These are phyloP conservation scores for Zygoascus meyerae DNA, from an alignment of 1,139 yeast species.

Conservation along the genomic window DNA sequence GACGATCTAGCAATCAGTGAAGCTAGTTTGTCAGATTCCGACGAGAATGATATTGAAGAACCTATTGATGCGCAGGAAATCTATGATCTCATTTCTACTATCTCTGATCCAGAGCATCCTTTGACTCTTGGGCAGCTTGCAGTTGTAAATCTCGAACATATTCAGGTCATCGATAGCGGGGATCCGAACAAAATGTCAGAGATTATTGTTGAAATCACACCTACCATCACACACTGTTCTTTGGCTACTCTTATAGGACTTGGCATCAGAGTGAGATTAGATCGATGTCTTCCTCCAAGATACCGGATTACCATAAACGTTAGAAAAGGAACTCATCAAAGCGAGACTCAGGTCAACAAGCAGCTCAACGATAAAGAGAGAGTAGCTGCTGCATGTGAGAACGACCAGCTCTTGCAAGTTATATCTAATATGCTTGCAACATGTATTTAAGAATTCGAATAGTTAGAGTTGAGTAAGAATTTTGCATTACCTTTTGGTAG, in stretches of 20 bases:
- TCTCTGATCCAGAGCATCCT: constrained; percentile 98
- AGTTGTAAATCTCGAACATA: constrained; percentile 82
- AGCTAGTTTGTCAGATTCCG: constrained; percentile 13
- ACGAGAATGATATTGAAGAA: constrained; percentile 40
- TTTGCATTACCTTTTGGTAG: neutral
- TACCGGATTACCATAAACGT: constrained; percentile 74
- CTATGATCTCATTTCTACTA: constrained; percentile 71
- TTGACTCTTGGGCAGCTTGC: constrained; percentile 90
- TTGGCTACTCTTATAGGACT: constrained; percentile 93
- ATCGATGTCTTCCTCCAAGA: constrained; percentile 80
- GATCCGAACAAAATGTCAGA: constrained; percentile 56
- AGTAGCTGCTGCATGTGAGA: constrained; percentile 98
- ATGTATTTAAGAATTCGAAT: constrained; percentile 38
- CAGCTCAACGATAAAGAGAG: constrained; percentile 96
- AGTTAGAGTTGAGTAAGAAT: neutral
- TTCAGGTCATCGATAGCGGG: constrained; percentile 56
- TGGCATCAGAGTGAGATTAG: constrained; percentile 88
- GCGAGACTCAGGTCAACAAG: constrained; percentile 91
- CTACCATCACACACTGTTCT: constrained; percentile 96
- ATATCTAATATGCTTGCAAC: constrained; percentile 88
- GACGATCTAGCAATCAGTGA: constrained; percentile 11
- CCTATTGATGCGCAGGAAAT: constrained; percentile 75
- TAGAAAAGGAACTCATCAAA: constrained; percentile 91
- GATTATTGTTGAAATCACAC: constrained; percentile 80
- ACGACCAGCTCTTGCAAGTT: constrained; percentile 81